Evolutionary conservation across 169 alveolate species (phyloP).

Genomic region (Theileria annulata): DNA sequence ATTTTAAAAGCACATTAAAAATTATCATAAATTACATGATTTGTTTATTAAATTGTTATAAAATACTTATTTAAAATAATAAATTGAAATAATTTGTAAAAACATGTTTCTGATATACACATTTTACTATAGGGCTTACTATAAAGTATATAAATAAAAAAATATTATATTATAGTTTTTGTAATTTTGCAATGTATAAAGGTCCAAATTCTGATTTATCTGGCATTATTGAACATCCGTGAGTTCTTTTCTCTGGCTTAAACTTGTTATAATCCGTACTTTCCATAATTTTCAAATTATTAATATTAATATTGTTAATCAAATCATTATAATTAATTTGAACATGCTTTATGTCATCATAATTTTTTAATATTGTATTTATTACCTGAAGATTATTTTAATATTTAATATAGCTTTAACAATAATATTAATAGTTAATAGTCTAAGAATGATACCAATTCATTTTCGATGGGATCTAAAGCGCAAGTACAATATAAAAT

Average conservation of each 20-base stretch:
- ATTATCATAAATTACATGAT: background rate
- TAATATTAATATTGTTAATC: background rate
- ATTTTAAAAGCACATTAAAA: background rate
- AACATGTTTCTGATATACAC: background rate
- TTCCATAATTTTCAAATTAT: background rate
- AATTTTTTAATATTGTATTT: conserved; percentile 16
- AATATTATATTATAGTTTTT: conserved; percentile 37
- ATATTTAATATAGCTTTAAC: background rate
- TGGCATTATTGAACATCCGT: conserved; percentile 75
- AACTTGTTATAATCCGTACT: conserved; percentile 2
- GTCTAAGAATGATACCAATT: conserved; percentile 34
- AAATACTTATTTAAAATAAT: background rate
- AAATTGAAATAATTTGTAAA: no score
- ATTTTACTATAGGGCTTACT: background rate
- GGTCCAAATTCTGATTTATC: conserved; percentile 70
- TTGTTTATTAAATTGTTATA: conserved; percentile 3
- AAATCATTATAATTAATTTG: background rate
- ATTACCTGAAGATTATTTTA: conserved; percentile 16
- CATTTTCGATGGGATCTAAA: conserved; percentile 75
- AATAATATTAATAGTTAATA: background rate
- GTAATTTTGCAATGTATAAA: conserved; percentile 69
- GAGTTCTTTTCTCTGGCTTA: conserved; percentile 63
- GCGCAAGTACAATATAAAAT: conserved; percentile 79
- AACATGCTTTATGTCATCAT: conserved; percentile 13
- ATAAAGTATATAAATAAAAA: background rate